phyloP scores from a whole-genome alignment of 139 green algal genomes.

The Micractinium sp. region DNA sequence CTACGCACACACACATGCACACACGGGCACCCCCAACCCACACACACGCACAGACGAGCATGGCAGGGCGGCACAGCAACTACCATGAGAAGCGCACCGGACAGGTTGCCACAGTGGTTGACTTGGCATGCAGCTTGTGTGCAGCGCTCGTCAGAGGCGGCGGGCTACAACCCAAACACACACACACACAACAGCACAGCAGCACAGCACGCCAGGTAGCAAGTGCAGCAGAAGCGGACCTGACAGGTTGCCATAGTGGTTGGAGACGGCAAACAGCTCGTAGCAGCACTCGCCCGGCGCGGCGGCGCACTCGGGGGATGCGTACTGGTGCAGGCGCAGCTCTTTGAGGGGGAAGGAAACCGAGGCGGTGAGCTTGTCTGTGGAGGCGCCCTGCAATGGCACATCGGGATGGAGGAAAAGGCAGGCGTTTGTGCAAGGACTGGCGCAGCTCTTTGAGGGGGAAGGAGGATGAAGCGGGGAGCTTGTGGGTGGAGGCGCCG shows the following conservation, averaged over 20 bases:
- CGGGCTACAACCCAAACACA: not conserved
- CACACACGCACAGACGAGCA: not conserved
- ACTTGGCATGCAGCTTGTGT: slow-evolving; percentile 62
- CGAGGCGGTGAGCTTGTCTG: slow-evolving; percentile 60
- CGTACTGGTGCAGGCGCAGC: slow-evolving; percentile 43
- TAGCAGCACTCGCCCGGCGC: slow-evolving; percentile 36
- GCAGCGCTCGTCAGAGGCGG: not conserved
- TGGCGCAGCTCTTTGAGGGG: slow-evolving; percentile 52
- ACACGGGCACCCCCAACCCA: not conserved
- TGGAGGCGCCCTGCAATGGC: slow-evolving; percentile 16
- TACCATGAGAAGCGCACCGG: not conserved
- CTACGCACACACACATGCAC: too few species aligned
- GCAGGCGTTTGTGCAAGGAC: not conserved
- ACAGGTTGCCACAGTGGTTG: slow-evolving; percentile 35
- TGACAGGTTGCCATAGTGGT: slow-evolving; percentile 41
- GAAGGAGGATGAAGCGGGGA: slow-evolving; percentile 56
- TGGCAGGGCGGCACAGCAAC: not conserved
- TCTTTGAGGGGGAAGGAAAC: slow-evolving; percentile 58
- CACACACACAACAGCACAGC: not conserved
- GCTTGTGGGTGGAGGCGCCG: slow-evolving; percentile 45
- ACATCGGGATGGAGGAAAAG: not conserved
- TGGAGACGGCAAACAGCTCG: slow-evolving; percentile 59
- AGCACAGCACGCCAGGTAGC: not conserved
- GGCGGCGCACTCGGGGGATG: slow-evolving; percentile 35
- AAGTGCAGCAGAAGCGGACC: not conserved